Evolutionary conservation across 176 grass and related monocot species (phyloP).

Genomic region (Thinopyrum elongatum): DNA sequence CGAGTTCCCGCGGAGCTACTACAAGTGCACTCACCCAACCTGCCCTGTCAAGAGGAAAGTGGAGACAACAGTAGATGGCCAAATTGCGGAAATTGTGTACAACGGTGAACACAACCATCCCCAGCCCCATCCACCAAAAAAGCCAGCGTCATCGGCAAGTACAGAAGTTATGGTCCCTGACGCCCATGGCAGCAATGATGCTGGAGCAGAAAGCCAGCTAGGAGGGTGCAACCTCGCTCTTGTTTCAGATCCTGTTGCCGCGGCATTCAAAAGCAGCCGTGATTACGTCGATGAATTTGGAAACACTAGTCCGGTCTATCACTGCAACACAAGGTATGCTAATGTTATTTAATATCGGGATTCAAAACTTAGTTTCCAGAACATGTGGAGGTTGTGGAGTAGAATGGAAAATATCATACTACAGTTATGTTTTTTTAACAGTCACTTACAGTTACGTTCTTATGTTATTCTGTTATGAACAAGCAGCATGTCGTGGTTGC

Average conservation of each 20-base stretch:
- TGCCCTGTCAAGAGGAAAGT: conserved; percentile 65
- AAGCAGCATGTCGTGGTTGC: neutral
- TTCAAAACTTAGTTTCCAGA: neutral
- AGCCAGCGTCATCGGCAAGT: neutral
- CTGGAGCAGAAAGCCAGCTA: neutral
- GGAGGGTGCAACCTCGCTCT: neutral
- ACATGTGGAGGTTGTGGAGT: neutral
- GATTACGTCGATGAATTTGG: conserved; percentile 7
- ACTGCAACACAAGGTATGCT: conserved; percentile 32
- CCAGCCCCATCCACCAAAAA: conserved; percentile 29
- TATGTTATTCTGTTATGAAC: neutral
- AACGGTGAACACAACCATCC: conserved; percentile 60
- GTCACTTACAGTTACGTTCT: neutral
- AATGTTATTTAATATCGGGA: neutral
- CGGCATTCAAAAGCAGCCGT: neutral
- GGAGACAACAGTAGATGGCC: conserved; percentile 46
- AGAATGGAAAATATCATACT: conserved; percentile 3
- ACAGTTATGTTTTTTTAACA: neutral
- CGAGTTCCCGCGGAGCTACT: conserved; percentile 59
- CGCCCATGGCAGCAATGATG: neutral
- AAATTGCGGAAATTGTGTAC: conserved; percentile 54
- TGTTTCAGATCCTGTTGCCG: neutral
- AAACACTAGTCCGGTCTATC: neutral
- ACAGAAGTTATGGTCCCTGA: neutral
- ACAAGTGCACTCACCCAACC: conserved; percentile 63